These are phyloP conservation scores for Fusarium irregulare DNA, from an alignment of 2,329 filamentous ascomycete species.

Conservation along the genomic window DNA sequence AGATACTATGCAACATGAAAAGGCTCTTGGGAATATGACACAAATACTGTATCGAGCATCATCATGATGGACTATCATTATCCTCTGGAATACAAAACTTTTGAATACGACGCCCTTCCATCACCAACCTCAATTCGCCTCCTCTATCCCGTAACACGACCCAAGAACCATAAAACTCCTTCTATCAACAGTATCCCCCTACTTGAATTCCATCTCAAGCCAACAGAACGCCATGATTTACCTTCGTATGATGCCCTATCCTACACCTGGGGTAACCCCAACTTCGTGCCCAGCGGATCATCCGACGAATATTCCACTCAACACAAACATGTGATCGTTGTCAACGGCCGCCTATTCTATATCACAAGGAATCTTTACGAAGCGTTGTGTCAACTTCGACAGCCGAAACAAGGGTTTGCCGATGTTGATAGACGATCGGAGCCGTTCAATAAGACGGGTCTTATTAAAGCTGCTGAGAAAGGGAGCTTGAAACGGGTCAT, in stretches of 20 bases:
- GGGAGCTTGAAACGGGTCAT: background rate
- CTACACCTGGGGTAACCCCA: background rate
- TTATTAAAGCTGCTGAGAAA: background rate
- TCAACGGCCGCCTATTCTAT: background rate
- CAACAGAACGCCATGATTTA: background rate
- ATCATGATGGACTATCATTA: background rate
- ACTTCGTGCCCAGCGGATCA: background rate
- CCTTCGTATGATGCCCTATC: background rate
- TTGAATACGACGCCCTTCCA: background rate
- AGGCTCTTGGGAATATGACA: background rate
- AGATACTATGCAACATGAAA: background rate
- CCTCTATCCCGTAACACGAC: background rate
- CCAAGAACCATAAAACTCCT: background rate
- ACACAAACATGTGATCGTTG: background rate
- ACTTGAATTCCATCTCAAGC: background rate
- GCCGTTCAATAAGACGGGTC: background rate
- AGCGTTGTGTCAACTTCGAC: background rate
- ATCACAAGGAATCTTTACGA: background rate
- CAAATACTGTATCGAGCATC: background rate
- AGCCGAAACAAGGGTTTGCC: background rate
- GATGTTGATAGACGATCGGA: background rate
- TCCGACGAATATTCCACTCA: background rate
- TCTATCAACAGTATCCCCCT: background rate
- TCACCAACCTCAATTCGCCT: background rate
- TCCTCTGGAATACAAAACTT: background rate